Base-by-base conservation (phyloP, 176 grass and related monocot species). In the Poa annua region DNA sequence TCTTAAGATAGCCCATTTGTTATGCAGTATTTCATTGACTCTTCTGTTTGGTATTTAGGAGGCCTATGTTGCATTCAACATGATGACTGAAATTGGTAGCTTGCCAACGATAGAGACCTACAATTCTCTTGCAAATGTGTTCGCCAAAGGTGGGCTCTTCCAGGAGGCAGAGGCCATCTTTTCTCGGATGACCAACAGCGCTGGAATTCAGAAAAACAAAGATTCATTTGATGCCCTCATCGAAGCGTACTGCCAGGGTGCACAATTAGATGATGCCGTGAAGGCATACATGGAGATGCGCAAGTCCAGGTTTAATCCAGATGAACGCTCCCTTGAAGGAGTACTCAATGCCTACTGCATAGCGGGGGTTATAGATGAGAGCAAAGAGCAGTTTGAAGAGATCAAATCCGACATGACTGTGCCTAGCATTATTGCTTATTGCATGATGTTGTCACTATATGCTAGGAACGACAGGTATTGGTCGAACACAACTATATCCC, bases 311-410 rank as follows among this genome's bases (percentile, higher is more conserved):
- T 98, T 94, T 82, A 85, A 85, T 34, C 92, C 96, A 32, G 90
- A 89, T 69, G 92, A 98, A 57, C 84, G 87, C 48, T 95, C 92
- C 41, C 91, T 98, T 26, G 96, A 95, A 89, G 92, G 88, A 15
- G 85, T 98, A 72, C 86, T 98, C 66, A 83, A 91, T 56, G 91
- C 90, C 42, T 98, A 98, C 66, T 95, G 89, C 93, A 93, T 88
- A 79, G 96, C 92, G 3, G 92, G 93, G 25, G 86, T 98, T 70
- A 79, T 90, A 59, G 92, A 93, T 77, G 96, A 95, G 83, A 93
- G 92, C 85, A 98, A 88, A 82, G 96, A 98, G 80, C 92, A 95
- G 87, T 98, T 98, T 79, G 85, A 95, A 82, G 96, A 98, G 76
- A 85, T 98, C 74, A 79, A 55, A 72, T 87, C 89, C 0, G 78